Percentiles rank a stretch among this genome's conserved stretches.
Conservation (phyloP, 768 basidiomycete genomes). For the Termitomyces sp. region DNA sequence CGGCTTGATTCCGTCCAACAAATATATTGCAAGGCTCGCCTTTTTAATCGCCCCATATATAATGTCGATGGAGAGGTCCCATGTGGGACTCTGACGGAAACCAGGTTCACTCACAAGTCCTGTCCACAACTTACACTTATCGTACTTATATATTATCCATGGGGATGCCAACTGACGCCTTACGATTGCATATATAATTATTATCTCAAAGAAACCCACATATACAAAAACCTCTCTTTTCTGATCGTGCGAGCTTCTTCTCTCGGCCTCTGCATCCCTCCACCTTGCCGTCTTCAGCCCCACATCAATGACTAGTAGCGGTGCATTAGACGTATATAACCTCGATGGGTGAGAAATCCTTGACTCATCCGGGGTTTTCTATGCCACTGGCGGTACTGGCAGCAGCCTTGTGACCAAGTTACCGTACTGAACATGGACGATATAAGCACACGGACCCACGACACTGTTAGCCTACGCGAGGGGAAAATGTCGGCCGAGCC, state of each 20-base stretch:
- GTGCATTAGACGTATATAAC: too few relatives aligned
- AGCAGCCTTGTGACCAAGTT: not conserved
- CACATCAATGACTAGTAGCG: not conserved
- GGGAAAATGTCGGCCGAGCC: not conserved
- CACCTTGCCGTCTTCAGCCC: not conserved
- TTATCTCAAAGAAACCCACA: not conserved
- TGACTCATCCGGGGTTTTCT: not conserved
- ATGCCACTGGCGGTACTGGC: not conserved
- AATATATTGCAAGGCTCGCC: not conserved
- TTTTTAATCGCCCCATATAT: not conserved
- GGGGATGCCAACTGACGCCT: not conserved
- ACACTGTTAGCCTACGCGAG: not conserved
- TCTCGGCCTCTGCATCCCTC: not conserved
- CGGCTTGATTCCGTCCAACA: not conserved
- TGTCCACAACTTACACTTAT: not conserved
- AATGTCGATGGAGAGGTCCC: not conserved
- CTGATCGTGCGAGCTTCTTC: not conserved
- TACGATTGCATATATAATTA: not conserved
- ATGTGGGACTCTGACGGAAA: not conserved
- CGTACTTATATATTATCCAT: not conserved
- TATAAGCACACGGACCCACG: conserved; percentile 2
- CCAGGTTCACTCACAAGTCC: not conserved
- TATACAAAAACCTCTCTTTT: not conserved
- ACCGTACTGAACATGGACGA: not conserved
- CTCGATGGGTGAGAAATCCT: not conserved